Conservation (phyloP, 352 stramenopile genomes). For the Peronospora destructor region DNA sequence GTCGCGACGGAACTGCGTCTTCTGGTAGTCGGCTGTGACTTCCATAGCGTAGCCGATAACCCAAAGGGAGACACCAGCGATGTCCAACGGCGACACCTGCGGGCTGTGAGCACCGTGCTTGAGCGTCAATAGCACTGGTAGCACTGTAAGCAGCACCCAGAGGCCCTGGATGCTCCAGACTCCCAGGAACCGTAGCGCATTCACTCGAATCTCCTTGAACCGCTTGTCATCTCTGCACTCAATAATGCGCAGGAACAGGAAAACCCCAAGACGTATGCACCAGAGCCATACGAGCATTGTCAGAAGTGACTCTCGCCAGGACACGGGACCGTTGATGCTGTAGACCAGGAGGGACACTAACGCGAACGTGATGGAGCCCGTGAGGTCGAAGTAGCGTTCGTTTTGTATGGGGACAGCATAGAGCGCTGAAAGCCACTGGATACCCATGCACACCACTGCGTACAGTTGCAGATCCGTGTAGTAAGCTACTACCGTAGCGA, state of each 20-base stretch:
- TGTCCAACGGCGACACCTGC: constrained; percentile 31
- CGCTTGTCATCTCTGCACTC: constrained; percentile 61
- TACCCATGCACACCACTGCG: constrained; percentile 39
- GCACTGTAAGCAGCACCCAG: constrained; percentile 70
- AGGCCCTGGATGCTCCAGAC: constrained; percentile 81
- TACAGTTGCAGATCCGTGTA: constrained; percentile 42
- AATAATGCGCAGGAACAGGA: constrained; percentile 73
- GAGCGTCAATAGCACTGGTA: constrained; percentile 58
- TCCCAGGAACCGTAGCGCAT: constrained; percentile 61
- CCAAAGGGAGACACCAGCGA: constrained; percentile 46
- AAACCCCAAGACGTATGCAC: constrained; percentile 67
- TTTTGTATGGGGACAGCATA: constrained; percentile 62
- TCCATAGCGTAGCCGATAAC: constrained; percentile 64
- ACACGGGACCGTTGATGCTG: constrained; percentile 9
- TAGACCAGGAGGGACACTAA: constrained; percentile 47
- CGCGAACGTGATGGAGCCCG: constrained; percentile 68
- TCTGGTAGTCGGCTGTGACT: constrained; percentile 73
- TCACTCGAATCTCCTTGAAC: constrained; percentile 58
- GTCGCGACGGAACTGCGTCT: constrained; percentile 67
- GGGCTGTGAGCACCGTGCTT: constrained; percentile 24
- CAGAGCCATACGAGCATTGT: constrained; percentile 70
- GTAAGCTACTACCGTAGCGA: constrained; percentile 32
- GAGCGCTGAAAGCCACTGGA: constrained; percentile 62
- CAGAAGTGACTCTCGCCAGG: constrained; percentile 51
- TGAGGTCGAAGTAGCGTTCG: constrained; percentile 82